phyloP scores from a whole-genome alignment of 345 rosid genomes.

The Lepidium aucheri region DNA sequence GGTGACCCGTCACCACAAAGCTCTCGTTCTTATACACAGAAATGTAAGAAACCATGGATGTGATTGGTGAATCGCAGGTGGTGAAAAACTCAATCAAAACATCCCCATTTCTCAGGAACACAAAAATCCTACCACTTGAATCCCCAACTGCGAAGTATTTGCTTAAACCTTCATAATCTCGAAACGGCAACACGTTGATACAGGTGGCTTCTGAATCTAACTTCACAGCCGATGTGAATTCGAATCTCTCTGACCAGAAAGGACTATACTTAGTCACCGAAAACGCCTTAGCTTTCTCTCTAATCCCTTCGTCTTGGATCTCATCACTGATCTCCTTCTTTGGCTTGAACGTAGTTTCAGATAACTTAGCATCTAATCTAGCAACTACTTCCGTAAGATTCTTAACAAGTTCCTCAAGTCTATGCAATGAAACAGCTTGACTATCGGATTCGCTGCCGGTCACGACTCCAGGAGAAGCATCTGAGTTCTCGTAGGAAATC shows the following conservation, averaged over 20 bases:
- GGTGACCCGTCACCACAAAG: constrained; percentile 66
- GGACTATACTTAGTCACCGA: constrained; percentile 66
- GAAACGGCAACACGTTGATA: constrained; percentile 66
- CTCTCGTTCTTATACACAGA: constrained; percentile 76
- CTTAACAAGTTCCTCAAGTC: constrained; percentile 66
- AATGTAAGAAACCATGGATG: constrained; percentile 68
- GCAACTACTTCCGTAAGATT: constrained; percentile 61
- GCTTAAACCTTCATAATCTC: constrained; percentile 70
- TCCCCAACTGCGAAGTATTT: constrained; percentile 92
- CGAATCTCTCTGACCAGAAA: constrained; percentile 87
- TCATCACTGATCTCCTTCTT: constrained; percentile 18
- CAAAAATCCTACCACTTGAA: constrained; percentile 62
- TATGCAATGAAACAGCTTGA: constrained; percentile 33
- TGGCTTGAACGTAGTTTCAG: constrained; percentile 25
- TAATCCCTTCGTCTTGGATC: constrained; percentile 20
- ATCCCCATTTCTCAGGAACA: constrained; percentile 76
- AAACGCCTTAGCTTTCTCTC: constrained; percentile 36
- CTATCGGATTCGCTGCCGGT: not conserved
- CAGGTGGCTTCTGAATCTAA: constrained; percentile 59
- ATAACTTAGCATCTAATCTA: constrained; percentile 49
- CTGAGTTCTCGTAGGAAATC: constrained; percentile 20
- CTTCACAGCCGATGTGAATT: constrained; percentile 77
- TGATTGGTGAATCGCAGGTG: constrained; percentile 44
- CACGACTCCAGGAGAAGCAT: constrained; percentile 18
- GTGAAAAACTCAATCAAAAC: constrained; percentile 58